phyloP scores from a whole-genome alignment of 176 grass and related monocot genomes.

The Oryza longistaminata region DNA sequence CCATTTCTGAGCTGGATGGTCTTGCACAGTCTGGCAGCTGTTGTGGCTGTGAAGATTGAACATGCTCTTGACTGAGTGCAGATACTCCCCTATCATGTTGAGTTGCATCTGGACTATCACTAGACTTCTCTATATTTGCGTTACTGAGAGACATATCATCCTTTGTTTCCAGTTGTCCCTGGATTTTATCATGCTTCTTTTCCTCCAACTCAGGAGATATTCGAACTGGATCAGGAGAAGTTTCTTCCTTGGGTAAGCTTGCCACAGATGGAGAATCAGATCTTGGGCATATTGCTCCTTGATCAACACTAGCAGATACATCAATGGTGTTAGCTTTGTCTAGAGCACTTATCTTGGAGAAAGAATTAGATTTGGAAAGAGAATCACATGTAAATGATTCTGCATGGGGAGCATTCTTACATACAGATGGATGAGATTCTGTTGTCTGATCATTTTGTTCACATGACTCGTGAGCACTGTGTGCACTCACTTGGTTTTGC shows the following conservation, averaged over 20 bases:
- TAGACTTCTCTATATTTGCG: conserved; percentile 42
- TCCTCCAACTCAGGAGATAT: conserved; percentile 30
- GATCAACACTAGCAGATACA: conserved; percentile 26
- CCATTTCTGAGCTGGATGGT: conserved; percentile 38
- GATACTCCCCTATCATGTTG: conserved; percentile 28
- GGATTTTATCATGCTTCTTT: conserved; percentile 40
- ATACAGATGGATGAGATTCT: conserved; percentile 26
- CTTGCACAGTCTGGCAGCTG: conserved; percentile 30
- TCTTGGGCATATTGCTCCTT: conserved; percentile 38
- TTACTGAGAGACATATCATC: conserved; percentile 45
- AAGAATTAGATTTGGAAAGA: conserved; percentile 39
- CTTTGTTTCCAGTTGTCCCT: conserved; percentile 36
- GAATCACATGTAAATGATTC: conserved; percentile 26
- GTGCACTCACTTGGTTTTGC: conserved; percentile 38
- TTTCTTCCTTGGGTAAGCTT: conserved; percentile 41
- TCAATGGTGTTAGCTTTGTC: conserved; percentile 30
- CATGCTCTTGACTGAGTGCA: conserved; percentile 31
- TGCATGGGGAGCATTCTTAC: conserved; percentile 11
- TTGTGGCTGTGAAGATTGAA: conserved; percentile 43
- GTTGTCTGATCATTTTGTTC: conserved; percentile 37
- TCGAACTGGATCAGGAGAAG: conserved; percentile 23
- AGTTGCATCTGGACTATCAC: conserved; percentile 28
- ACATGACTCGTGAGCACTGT: conserved; percentile 26
- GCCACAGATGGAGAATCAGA: conserved; percentile 33
- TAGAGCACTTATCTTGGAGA: conserved; percentile 21